These are phyloP conservation scores for Xerocomellus chrysenteron DNA, from an alignment of 768 basidiomycete species.

Conservation along the genomic window DNA sequence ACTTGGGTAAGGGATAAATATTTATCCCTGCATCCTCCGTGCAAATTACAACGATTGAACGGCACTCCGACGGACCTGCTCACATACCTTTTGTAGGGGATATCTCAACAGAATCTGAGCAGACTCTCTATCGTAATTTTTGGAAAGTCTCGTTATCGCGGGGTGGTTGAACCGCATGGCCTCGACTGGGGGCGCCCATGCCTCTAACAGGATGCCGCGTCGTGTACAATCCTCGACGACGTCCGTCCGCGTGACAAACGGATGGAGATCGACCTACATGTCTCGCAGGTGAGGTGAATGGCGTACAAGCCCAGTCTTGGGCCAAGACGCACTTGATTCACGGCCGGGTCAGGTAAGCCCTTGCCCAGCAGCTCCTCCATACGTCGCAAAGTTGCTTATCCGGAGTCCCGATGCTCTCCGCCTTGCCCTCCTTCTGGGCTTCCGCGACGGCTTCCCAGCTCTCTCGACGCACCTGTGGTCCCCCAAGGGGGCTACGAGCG, in stretches of 20 bases:
- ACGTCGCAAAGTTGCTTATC: slow-evolving; percentile 34
- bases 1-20: slow-evolving; percentile 56
- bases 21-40: slow-evolving; percentile 25
- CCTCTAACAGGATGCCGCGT: slow-evolving; percentile 62
- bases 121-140: slow-evolving; percentile 56
- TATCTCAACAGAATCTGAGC: slow-evolving; percentile 54
- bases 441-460: slow-evolving; percentile 2
- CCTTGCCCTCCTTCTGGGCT: background rate
- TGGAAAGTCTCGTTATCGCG: slow-evolving; percentile 43
- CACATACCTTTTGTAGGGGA: slow-evolving; percentile 67
- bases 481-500: slow-evolving; percentile 4
- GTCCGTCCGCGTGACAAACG: slow-evolving; percentile 65
- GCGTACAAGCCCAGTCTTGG: background rate
- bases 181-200: slow-evolving; percentile 33
- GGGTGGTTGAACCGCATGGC: slow-evolving; percentile 64
- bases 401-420: slow-evolving; percentile 5
- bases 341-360: slow-evolving; percentile 48
- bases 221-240: slow-evolving; percentile 57
- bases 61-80: slow-evolving; percentile 1
- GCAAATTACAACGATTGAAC: background rate
- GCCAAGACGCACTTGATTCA: slow-evolving; percentile 53
- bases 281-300: slow-evolving; percentile 6
- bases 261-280: slow-evolving; percentile 55
- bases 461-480: slow-evolving; percentile 4
- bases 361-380: slow-evolving; percentile 51